Evolutionary conservation across 1,284 basidiomycete genomes (phyloP), one percentile per base, ranked within the genome.

Genomic region (Stygiomarasmius scandens): DNA sequence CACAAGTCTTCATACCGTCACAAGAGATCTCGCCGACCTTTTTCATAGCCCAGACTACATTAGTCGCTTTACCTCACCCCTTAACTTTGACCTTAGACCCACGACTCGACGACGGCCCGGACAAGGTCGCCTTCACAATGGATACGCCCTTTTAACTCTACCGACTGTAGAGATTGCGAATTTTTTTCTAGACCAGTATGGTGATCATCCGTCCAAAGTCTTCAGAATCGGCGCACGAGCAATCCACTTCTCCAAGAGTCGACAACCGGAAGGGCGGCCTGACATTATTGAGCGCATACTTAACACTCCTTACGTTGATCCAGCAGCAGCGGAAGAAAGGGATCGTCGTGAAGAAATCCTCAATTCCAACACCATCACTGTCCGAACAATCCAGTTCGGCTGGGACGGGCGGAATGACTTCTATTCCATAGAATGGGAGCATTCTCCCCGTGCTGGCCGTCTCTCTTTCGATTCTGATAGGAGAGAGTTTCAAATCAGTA

Each of bases 401-500:
- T 84, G 82, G 81, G 72, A 77, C 58, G 85, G 83, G 61, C 74
- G 79, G 24, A 83, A 85, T 64, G 66, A 72, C 12, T 74, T 78
- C 0, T 82, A 83, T 60, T 87, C 85, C 5, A 69, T 81, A 49
- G 85, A 87, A 68, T 82, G 80, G 75, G 82, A 85, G 65, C 67
- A 72, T 38, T 49, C 59, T 19, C 53, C 29, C 45, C 56, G 32
- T 6, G 43, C 53, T 20, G 71, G 71, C 32, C 51, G 49, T 25
- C 63, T 82, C 25, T 59, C 56, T 16, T 81, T 82, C 62, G 25
- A 50, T n/a, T 34, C 54, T 24, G 25, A 49, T n/a, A 27, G 48
- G 16, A 49, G 54, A n/a, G 23, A 23, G 14, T 20, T 50, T n/a
- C 25, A 45, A 24, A 41, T 50, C n/a, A 20, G 3, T 11, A 38